Conservation (phyloP, 2,329 filamentous ascomycete species). For the Pyrenochaeta sp. region DNA sequence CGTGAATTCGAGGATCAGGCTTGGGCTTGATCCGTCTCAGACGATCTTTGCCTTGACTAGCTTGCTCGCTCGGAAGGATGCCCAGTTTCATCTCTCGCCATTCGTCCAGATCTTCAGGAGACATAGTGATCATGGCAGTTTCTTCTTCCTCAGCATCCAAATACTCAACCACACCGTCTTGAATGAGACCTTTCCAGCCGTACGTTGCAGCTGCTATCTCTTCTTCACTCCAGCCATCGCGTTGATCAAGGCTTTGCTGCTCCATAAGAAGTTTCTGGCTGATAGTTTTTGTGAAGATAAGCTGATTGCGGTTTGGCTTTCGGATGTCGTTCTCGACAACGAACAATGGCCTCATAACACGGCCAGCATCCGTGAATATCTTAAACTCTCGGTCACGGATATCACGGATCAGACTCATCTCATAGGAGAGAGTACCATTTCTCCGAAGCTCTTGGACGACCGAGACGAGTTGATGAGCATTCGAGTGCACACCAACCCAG, state of each 20-base stretch:
- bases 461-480: constrained; percentile 83
- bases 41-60: constrained; percentile 73
- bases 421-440: constrained; percentile 83
- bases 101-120: constrained; percentile 87
- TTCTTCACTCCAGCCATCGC: constrained; percentile 63
- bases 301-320: constrained; percentile 76
- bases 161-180: constrained; percentile 89
- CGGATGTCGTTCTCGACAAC: constrained; percentile 87
- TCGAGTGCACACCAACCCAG: constrained; percentile 95
- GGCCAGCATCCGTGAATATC: constrained; percentile 95
- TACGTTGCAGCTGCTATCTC: constrained; percentile 70
- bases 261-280: constrained; percentile 78
- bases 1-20: constrained; percentile 85
- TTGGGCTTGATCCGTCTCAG: constrained; percentile 89
- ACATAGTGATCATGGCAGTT: constrained; percentile 99
- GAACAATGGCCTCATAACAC: constrained; percentile 92
- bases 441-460: constrained; percentile 81
- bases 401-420: constrained; percentile 94
- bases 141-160: constrained; percentile 98
- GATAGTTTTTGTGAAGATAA: constrained; percentile 85
- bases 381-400: constrained; percentile 98
- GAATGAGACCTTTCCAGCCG: constrained; percentile 88
- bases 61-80: constrained; percentile 35
- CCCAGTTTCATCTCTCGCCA: constrained; percentile 57
- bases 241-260: constrained; percentile 68